Evolutionary conservation across 257 asterid genomes (phyloP).

Genomic region (Gentiana macrophylla): DNA sequence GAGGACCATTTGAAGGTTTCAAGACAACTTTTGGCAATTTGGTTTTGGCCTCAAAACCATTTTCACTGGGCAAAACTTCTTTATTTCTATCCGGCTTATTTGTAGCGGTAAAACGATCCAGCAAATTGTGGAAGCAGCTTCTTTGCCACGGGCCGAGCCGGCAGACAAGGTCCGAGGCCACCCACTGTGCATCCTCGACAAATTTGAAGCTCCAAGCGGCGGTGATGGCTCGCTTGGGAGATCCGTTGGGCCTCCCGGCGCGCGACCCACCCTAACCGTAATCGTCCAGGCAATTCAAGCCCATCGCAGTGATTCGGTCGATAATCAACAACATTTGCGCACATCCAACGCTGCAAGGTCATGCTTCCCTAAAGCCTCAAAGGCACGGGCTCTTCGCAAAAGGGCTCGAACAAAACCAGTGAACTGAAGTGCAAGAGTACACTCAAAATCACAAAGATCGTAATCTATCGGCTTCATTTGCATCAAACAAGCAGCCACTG

Average conservation of each 20-base stretch:
- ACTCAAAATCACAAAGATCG: constrained; percentile 86
- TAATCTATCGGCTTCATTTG: constrained; percentile 89
- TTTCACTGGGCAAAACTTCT: constrained; percentile 29
- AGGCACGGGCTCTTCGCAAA: constrained; percentile 80
- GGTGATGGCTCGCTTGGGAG: constrained; percentile 98
- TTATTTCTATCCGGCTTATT: constrained; percentile 45
- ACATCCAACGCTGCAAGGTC: constrained; percentile 74
- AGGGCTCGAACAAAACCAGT: constrained; percentile 61
- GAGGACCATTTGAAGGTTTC: constrained; percentile 56
- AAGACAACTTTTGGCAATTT: constrained; percentile 58
- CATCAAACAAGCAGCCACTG: constrained; percentile 96
- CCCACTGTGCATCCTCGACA: constrained; percentile 78
- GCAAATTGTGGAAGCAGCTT: constrained; percentile 27
- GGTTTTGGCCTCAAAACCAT: constrained; percentile 41
- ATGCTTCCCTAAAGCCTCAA: constrained; percentile 66
- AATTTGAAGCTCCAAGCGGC: constrained; percentile 99
- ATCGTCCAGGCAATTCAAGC: constrained; percentile 55
- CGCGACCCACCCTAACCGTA: constrained; percentile 57
- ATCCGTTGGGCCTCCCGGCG: constrained; percentile 84
- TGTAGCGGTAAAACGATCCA: constrained; percentile 27
- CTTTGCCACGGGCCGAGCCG: constrained; percentile 70
- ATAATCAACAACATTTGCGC: constrained; percentile 51
- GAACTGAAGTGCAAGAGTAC: constrained; percentile 72
- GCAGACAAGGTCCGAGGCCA: constrained; percentile 90
- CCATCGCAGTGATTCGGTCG: constrained; percentile 70